Base-by-base conservation (phyloP, 345 rosid genomes). In the Moricandia arvensis region DNA sequence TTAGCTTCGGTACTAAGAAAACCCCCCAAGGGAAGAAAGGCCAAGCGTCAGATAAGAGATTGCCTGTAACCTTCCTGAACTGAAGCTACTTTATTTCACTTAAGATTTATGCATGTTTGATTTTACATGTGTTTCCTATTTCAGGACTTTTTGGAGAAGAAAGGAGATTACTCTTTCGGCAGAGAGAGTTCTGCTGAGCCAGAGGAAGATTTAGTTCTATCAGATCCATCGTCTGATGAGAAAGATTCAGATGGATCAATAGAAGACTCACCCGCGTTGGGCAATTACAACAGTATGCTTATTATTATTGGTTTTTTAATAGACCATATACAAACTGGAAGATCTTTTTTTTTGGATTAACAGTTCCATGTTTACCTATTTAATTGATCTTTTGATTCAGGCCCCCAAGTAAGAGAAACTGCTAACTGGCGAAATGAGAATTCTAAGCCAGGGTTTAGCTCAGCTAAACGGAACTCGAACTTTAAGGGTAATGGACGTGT, bases 71-170 rank as follows among this genome's bases (percentile, higher is more conserved):
- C 87, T 83, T 79, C 57, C 49, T 63, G 71, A 69, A 79, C 68
- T 75, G 60, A 34, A 55, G 58, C 59, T 63, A 55, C 62, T 38
- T 66, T 73, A 38, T 51, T 18, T 38, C 11, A 30, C 43, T 63
- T 55, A 16, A 8, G 21, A 59, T 13, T 15, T 47, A 63, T 72
- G 61, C 59, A 45, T 75, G 68, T 34, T 34, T 71, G 34, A 34
- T 51, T 72, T 13, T 31, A 73, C 58, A 54, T 81, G 81, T 57
- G 65, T 69, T 85, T 88, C 85, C 90, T 89, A 80, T 72, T 57
- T 79, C 85, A 93, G 98, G 83, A 84, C 61, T 84, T 66, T 59
- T 83, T 83, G 66, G 80, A 66, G 67, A 83, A 82, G 76, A 72
- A 70, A 72, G 43, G 35, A 65, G 82, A 78, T 72, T 83, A 84